Percentiles rank a stretch among this genome's conserved stretches.
Conservation (phyloP, 2,329 filamentous ascomycete genomes). For the Claviceps sp. region DNA sequence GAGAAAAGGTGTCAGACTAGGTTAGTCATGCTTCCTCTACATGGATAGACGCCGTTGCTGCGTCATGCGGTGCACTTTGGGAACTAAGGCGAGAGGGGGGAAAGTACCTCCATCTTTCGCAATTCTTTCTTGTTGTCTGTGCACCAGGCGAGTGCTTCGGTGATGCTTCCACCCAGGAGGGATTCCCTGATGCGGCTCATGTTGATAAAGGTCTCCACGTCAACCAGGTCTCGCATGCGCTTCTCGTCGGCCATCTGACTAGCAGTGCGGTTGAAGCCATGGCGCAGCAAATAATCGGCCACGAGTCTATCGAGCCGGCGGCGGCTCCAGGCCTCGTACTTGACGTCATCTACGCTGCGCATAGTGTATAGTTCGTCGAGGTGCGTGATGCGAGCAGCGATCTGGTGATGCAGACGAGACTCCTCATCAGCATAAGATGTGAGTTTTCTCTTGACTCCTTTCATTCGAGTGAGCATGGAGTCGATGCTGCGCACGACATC, state of each 20-base stretch:
- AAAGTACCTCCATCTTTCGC: constrained; percentile 65
- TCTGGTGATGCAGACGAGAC: constrained; percentile 58
- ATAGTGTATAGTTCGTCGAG: constrained; percentile 70
- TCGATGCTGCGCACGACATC: constrained; percentile 74
- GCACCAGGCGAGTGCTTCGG: constrained; percentile 80
- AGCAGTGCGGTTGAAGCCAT: constrained; percentile 70
- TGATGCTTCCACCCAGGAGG: constrained; percentile 55
- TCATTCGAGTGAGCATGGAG: constrained; percentile 71
- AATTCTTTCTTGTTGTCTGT: constrained; percentile 85
- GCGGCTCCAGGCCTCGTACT: constrained; percentile 84
- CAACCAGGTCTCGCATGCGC: constrained; percentile 67
- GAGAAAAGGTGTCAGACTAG: no score
- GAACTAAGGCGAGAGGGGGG: not conserved
- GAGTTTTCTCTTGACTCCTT: constrained; percentile 79
- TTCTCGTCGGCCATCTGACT: constrained; percentile 60
- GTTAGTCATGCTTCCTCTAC: no score
- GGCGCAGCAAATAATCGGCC: constrained; percentile 82
- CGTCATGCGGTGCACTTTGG: not conserved
- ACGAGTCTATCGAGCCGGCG: constrained; percentile 69
- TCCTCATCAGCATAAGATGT: constrained; percentile 67
- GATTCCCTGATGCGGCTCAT: constrained; percentile 68
- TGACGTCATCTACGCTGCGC: constrained; percentile 72
- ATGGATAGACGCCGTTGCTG: constrained; percentile 1
- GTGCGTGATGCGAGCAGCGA: constrained; percentile 65
- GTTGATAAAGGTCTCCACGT: constrained; percentile 74